A percentile compares a stretch with the other conserved stretches of the same genome.
Evolutionary conservation across 441 rosid species (phyloP).

Genomic region (Codiaeum variegatum): DNA sequence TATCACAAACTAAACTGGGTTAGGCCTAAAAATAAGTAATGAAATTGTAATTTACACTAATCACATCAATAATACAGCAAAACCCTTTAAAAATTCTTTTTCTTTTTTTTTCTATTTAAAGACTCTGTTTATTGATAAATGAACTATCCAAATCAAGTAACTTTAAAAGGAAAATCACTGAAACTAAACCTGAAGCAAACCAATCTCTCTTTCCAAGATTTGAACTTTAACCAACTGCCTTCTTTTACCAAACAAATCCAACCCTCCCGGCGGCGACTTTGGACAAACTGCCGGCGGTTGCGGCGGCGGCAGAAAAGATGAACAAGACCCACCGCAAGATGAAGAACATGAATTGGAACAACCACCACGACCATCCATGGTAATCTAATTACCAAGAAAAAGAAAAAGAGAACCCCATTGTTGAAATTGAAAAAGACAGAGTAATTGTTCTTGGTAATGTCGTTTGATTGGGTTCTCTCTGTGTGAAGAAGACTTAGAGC

Average conservation of each 20-base stretch:
- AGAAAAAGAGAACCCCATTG: background rate
- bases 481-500: background rate
- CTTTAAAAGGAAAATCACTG: background rate
- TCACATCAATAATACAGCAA: background rate
- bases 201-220: slow-evolving; percentile 52
- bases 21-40: background rate
- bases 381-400: background rate
- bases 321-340: slow-evolving; percentile 20
- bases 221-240: slow-evolving; percentile 42
- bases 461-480: slow-evolving; percentile 8
- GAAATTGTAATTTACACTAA: background rate
- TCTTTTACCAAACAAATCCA: slow-evolving; percentile 51
- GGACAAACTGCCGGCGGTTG: slow-evolving; percentile 26
- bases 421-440: background rate
- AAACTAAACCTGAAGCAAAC: slow-evolving; percentile 37
- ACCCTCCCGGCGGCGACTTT: slow-evolving; percentile 36
- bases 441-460: background rate
- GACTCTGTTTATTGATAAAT: background rate
- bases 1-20: background rate
- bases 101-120: background rate
- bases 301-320: slow-evolving; percentile 8
- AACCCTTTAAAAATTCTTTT: background rate
- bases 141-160: background rate
- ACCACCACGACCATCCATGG: slow-evolving; percentile 27
- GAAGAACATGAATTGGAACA: slow-evolving; percentile 20